Percentiles rank a stretch among this genome's conserved stretches.
These are phyloP conservation scores for Aspergillus alliaceus DNA, from an alignment of 2,329 filamentous ascomycete species.

Conservation along the genomic window DNA sequence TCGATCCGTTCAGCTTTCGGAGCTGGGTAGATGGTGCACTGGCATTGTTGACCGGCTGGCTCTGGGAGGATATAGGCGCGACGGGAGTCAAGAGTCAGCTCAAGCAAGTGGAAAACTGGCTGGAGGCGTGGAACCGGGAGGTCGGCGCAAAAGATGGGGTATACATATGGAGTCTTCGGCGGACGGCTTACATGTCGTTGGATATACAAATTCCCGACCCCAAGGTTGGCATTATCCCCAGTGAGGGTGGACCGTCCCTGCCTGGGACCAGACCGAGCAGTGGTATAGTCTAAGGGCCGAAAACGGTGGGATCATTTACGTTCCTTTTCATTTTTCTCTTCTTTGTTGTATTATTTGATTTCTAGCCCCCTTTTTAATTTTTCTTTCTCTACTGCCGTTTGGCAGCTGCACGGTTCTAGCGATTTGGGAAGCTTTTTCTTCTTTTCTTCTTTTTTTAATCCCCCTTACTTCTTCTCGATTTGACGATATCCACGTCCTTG, in stretches of 20 bases:
- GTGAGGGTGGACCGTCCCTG: slow-evolving; percentile 32
- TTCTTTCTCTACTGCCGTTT: slow-evolving; percentile 5
- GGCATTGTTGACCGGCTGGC: slow-evolving; percentile 82
- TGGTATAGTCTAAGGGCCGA: slow-evolving; percentile 17
- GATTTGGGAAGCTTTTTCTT: neutral
- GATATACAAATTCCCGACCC: slow-evolving; percentile 54
- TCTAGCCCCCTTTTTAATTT: neutral
- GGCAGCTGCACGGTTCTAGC: neutral
- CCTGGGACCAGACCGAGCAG: slow-evolving; percentile 37
- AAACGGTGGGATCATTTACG: neutral
- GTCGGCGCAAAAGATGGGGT: slow-evolving; percentile 62
- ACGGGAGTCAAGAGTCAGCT: slow-evolving; percentile 73
- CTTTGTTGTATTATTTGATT: neutral
- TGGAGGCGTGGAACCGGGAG: slow-evolving; percentile 82
- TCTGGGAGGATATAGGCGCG: slow-evolving; percentile 88
- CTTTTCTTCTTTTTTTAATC: slow-evolving; percentile 4
- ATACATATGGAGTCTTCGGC: slow-evolving; percentile 73
- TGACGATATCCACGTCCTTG: slow-evolving; percentile 21
- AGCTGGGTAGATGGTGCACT: slow-evolving; percentile 79
- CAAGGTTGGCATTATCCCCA: slow-evolving; percentile 47
- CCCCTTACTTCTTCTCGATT: slow-evolving; percentile 2
- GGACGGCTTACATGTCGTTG: slow-evolving; percentile 79
- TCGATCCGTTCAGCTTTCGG: slow-evolving; percentile 72
- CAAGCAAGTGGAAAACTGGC: slow-evolving; percentile 71
- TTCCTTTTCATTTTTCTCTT: no score